Base-by-base conservation (phyloP, 2,329 filamentous ascomycete genomes). In the Chalara sp. region DNA sequence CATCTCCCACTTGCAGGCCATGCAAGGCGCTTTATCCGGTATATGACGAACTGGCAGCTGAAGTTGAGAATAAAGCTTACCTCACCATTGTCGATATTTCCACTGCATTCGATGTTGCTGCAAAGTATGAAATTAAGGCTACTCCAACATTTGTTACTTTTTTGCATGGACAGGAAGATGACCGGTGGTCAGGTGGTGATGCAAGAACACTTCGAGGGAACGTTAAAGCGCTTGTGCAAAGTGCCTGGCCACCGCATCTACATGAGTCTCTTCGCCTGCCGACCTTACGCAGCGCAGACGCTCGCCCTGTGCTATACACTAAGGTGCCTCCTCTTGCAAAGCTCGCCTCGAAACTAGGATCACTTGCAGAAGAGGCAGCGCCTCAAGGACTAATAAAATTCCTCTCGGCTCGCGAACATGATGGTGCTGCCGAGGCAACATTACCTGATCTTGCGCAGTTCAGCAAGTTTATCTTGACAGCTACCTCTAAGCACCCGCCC, bases 81-180 rank as follows among this genome's bases (percentile, higher is more conserved):
- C 78, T 96, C 45, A 83, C 96, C 70, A 93, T 95, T 64, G 82
- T 95, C 10, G 91, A 97, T 63, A 82, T 89, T 45, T 83, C 81
- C 12, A 71, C 76, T 10, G 83, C 85, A 3, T 78, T 76, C 50
- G 80, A 81, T 54, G 80, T 88, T 45, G 82, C 76, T 29, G 74
- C 74, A 41, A 77, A 76, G 53, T 95, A 87, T 64, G 71, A 75
- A 1, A 78, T 96, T 47, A 76, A 80, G 2, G 85, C 85, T 4
- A 96, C 91, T 0, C 92, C 92, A 1, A 96, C 91, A 0, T 95
- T 97, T 63, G 80, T 93, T 62, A 92, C 89, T 0, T 95, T 91
- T 63, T 69, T 92, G 6, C 84, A 78, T 48, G 89, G 90, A 1
- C 70, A 84, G 53, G 81, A 92, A 63, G 79, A 88, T 46, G 84